Base-by-base conservation (phyloP, 331 rosid species). In the Dryas integrifolia region DNA sequence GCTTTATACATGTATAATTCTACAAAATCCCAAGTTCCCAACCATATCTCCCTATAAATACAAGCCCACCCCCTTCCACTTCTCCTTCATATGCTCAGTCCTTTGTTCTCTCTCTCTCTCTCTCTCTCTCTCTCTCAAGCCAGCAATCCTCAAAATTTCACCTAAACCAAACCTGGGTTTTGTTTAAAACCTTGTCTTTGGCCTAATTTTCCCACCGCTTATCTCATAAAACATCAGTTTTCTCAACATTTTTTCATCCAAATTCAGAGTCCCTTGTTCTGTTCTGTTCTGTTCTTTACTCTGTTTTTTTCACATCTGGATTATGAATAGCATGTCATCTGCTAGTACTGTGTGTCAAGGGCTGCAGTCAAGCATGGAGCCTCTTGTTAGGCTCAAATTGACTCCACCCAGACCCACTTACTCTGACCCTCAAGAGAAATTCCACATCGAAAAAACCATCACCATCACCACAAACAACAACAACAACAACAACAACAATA, bases 21-120 rank as follows among this genome's bases (percentile, higher is more conserved):
- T 4, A 50, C 55, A 50, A n/a, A 6, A 13, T 8, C 26, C 38
- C 8, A 13, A 49, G 13, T n/a, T 14, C 14, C 45, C 24, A 69
- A 67, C 55, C 77, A 73, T 43, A 3, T 40, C 55, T 69, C 50
- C 69, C 88, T 87, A 91, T 91, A 91, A 82, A 91, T 87, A 53
- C 76, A 79, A 18, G 35, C 69, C 80, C 76, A 41, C 78, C 49
- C 85, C 85, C 78, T 46, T 72, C 63, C 52, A 82, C 78, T 47
- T 73, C 62, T 58, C 78, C 48, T 85, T 69, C 93, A 76, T 72
- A 57, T 43, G 49, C 67, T 81, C 85, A 83, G 72, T 65, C 77
- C 59, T 65, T 59, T 43, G 62, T 60, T 58, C 52, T 21, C 60
- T 6, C 2, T 58, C 24, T 21, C 44, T 47, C 45, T n/a, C n/a